phyloP scores from a whole-genome alignment of 2,329 filamentous ascomycete species.

The Microcera coccophila region DNA sequence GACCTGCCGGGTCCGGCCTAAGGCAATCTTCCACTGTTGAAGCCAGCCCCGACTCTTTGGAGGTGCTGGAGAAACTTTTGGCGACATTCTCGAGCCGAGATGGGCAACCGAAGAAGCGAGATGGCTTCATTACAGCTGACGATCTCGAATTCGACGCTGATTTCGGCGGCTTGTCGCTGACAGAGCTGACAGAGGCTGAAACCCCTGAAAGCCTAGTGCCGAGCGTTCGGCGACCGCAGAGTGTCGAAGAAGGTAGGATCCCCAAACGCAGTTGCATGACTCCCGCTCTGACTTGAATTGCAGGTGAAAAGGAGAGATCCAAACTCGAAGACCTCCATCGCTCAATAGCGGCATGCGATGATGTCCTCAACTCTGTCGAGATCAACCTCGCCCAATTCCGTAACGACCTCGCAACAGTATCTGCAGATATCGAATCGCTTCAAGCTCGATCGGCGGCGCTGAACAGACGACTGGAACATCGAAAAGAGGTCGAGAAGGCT shows the following conservation, averaged over 20 bases:
- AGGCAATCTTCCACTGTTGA: conserved; percentile 53
- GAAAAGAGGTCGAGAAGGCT: conserved; percentile 82
- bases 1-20: conserved; percentile 64
- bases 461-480: conserved; percentile 81
- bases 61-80: conserved; percentile 57
- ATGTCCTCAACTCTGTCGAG: conserved; percentile 89
- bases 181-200: conserved; percentile 57
- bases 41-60: conserved; percentile 64
- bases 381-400: conserved; percentile 89
- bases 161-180: conserved; percentile 73
- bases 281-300: conserved; percentile 4
- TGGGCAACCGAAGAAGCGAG: conserved; percentile 8
- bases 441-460: conserved; percentile 81
- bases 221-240: conserved; percentile 51
- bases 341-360: conserved; percentile 86
- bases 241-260: conserved; percentile 66
- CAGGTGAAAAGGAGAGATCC: conserved; percentile 74
- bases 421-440: conserved; percentile 89
- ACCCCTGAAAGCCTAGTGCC: conserved; percentile 14
- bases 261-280: neutral
- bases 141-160: conserved; percentile 66
- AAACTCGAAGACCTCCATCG: conserved; percentile 88
- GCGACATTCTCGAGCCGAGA: conserved; percentile 22
- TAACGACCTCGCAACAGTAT: conserved; percentile 86
- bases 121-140: conserved; percentile 38